Evolutionary conservation across 2,329 filamentous ascomycete genomes (phyloP).

Genomic region (Aspergillus ochraceoroseus): DNA sequence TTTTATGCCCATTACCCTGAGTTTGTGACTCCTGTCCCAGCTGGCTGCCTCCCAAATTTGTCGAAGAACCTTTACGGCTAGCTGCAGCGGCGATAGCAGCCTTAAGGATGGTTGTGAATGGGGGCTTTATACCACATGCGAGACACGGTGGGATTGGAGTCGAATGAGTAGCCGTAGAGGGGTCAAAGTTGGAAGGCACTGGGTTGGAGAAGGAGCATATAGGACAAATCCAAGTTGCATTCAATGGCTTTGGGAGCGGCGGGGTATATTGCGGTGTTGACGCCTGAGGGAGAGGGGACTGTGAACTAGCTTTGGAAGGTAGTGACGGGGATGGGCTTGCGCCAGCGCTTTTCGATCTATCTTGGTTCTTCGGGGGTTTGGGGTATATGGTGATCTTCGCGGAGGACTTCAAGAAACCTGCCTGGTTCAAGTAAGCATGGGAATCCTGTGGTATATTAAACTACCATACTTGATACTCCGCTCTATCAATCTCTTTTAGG

Average conservation of each 20-base stretch:
- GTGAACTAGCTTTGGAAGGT: slow-evolving; percentile 28
- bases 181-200: slow-evolving; percentile 89
- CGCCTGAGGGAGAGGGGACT: slow-evolving; percentile 30
- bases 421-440: slow-evolving; percentile 47
- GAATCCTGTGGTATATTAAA: slow-evolving; percentile 2
- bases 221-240: slow-evolving; percentile 88
- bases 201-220: slow-evolving; percentile 95
- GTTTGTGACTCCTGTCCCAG: slow-evolving; percentile 1
- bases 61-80: slow-evolving; percentile 37
- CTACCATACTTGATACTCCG: slow-evolving; percentile 72
- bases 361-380: slow-evolving; percentile 66
- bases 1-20: slow-evolving; percentile 9
- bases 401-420: slow-evolving; percentile 90
- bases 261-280: slow-evolving; percentile 34
- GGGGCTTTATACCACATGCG: slow-evolving; percentile 89
- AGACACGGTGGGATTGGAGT: slow-evolving; percentile 81
- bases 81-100: slow-evolving; percentile 71
- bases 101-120: slow-evolving; percentile 75
- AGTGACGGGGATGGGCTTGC: slow-evolving; percentile 32
- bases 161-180: slow-evolving; percentile 69
- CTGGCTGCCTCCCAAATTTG: slow-evolving; percentile 11
- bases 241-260: slow-evolving; percentile 36
- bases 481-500: slow-evolving; percentile 82
- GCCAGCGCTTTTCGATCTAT: slow-evolving; percentile 50
- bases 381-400: slow-evolving; percentile 85